These are phyloP conservation scores for Macrotyloma uniflorum DNA, from an alignment of 306 rosid species.

Conservation along the genomic window DNA sequence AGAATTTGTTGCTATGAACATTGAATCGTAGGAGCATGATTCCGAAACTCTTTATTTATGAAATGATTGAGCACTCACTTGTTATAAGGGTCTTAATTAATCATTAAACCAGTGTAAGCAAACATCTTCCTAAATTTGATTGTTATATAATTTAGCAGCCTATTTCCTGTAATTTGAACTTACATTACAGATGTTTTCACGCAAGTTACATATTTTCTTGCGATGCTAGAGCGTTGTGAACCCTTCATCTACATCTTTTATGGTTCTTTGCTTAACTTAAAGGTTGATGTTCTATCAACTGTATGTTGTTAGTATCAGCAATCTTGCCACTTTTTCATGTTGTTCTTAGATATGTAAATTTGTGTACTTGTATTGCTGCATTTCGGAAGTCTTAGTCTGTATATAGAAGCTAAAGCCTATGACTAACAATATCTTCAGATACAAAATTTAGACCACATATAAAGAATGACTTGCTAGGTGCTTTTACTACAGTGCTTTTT, in stretches of 20 bases:
- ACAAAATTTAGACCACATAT: slow-evolving; percentile 18
- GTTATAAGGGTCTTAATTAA: not conserved
- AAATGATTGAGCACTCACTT: not conserved
- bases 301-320: not conserved
- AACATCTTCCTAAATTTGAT: not conserved
- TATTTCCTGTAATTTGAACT: not conserved
- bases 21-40: not conserved
- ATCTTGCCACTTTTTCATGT: not conserved
- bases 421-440: slow-evolving; percentile 15
- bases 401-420: slow-evolving; percentile 3
- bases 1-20: not conserved
- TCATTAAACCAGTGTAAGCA: not conserved
- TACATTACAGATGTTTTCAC: not conserved
- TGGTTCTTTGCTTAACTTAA: slow-evolving; percentile 1
- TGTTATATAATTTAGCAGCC: not conserved
- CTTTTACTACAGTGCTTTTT: slow-evolving; percentile 17
- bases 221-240: not conserved
- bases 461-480: slow-evolving; percentile 31
- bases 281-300: not conserved
- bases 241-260: slow-evolving; percentile 24
- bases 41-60: not conserved
- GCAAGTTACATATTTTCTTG: not conserved
- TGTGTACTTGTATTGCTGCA: slow-evolving; percentile 5
- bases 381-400: slow-evolving; percentile 4
- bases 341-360: not conserved